Evolutionary conservation across 1,284 basidiomycete species (phyloP).

Genomic region (Trametes versicolor): DNA sequence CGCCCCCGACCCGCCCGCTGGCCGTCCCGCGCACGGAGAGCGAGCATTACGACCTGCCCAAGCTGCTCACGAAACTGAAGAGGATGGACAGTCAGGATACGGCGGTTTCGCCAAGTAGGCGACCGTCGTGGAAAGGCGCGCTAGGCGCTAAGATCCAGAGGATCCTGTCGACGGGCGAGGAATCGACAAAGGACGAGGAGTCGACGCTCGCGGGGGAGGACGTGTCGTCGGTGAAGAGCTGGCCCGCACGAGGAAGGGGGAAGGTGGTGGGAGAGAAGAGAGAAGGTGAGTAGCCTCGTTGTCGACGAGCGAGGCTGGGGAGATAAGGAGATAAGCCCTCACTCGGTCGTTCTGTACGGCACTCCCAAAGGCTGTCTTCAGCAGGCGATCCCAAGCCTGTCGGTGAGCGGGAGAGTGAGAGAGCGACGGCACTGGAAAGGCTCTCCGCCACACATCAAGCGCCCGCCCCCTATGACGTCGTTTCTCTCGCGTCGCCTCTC

Average conservation of each 20-base stretch:
- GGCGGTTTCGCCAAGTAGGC: slow-evolving; percentile 15
- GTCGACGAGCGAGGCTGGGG: slow-evolving; percentile 4
- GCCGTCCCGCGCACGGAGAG: slow-evolving; percentile 12
- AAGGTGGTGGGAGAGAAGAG: slow-evolving; percentile 27
- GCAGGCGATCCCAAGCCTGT: neutral
- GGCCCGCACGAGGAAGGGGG: slow-evolving; percentile 14
- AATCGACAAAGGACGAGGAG: slow-evolving; percentile 18
- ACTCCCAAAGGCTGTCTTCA: slow-evolving; percentile 6
- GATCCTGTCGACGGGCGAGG: slow-evolving; percentile 20
- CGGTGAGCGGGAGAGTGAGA: neutral
- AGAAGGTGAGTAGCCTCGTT: slow-evolving; percentile 40
- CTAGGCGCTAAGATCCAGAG: slow-evolving; percentile 29
- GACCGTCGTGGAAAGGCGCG: slow-evolving; percentile 31
- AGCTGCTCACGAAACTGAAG: slow-evolving; percentile 24
- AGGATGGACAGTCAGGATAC: slow-evolving; percentile 29
- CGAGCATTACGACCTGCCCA: slow-evolving; percentile 13
- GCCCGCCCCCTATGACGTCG: no score
- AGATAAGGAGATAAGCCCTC: slow-evolving; percentile 35
- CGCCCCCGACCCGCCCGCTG: slow-evolving; percentile 9
- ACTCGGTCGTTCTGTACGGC: neutral
- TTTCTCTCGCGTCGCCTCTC: no score
- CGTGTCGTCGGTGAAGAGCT: slow-evolving; percentile 25
- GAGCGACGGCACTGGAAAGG: no score
- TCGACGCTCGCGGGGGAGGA: slow-evolving; percentile 22
- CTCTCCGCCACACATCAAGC: no score